Conservation (phyloP, 805 yeast species). For the Wickerhamomyces strasburgensis region DNA sequence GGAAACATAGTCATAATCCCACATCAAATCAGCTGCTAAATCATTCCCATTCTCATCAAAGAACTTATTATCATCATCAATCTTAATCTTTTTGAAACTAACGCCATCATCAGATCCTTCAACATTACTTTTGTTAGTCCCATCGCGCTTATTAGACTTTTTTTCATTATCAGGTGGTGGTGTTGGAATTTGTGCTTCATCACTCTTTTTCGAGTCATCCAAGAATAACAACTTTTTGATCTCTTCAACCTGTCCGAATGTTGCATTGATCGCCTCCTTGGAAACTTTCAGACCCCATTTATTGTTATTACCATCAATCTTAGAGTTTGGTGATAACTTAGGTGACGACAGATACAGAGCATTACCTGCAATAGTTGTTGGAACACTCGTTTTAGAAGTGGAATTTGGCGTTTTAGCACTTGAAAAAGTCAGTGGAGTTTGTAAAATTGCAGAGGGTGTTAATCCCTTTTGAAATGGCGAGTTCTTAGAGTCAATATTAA, state of each 20-base stretch:
- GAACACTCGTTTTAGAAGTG: slow-evolving; percentile 10
- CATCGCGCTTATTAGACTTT: background rate
- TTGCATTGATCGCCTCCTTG: slow-evolving; percentile 20
- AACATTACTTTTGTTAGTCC: too few relatives aligned
- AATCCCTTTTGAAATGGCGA: slow-evolving; percentile 22
- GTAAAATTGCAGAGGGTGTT: slow-evolving; percentile 26
- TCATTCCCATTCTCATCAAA: slow-evolving; percentile 15
- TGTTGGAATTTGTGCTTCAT: slow-evolving; percentile 8
- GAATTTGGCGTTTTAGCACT: slow-evolving; percentile 24
- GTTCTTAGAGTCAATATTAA: slow-evolving; percentile 7
- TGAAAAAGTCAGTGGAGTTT: slow-evolving; percentile 26
- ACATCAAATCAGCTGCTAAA: slow-evolving; percentile 16
- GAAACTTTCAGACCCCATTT: slow-evolving; percentile 23
- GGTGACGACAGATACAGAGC: slow-evolving; percentile 22
- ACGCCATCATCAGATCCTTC: slow-evolving; percentile 3
- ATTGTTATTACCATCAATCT: slow-evolving; percentile 2
- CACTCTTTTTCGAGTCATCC: slow-evolving; percentile 5
- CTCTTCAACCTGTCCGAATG: slow-evolving; percentile 17
- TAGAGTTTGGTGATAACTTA: slow-evolving; percentile 20
- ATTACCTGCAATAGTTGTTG: slow-evolving; percentile 4
- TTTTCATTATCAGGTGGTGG: slow-evolving; percentile 18
- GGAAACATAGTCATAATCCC: slow-evolving; percentile 20
- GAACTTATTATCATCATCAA: slow-evolving; percentile 17
- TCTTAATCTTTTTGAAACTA: slow-evolving; percentile 15
- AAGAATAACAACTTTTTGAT: slow-evolving; percentile 16